A percentile compares a stretch with the other conserved stretches of the same genome.
Evolutionary conservation across 306 rosid species (phyloP).

Genomic region (Corylus heterophylla): DNA sequence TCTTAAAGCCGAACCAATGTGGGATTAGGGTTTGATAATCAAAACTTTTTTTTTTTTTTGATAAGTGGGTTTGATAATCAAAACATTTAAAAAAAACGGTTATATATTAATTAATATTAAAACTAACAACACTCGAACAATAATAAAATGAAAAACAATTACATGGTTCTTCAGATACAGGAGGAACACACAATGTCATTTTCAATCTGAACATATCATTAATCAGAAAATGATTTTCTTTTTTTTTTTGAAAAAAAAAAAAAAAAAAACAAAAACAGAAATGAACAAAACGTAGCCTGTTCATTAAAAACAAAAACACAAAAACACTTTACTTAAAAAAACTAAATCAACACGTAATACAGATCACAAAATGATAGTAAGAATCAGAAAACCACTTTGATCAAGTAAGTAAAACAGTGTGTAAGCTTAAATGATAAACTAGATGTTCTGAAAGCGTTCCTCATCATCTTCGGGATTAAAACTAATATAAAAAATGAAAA

Average conservation of each 20-base stretch:
- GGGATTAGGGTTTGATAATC: constrained; percentile 25
- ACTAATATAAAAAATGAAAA: neutral
- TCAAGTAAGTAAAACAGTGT: constrained; percentile 14
- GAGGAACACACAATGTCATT: neutral
- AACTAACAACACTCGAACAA: neutral
- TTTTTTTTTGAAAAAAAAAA: too few species aligned
- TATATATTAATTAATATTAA: neutral
- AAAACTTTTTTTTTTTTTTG: neutral
- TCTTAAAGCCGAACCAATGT: constrained; percentile 7
- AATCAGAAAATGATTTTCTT: neutral
- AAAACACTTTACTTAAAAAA: constrained; percentile 2
- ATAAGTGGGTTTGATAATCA: constrained; percentile 24
- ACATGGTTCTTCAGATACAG: neutral
- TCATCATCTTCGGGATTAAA: neutral
- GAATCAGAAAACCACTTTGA: constrained; percentile 9
- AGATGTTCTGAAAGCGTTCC: neutral
- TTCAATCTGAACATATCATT: neutral
- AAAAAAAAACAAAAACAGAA: neutral
- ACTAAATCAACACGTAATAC: constrained; percentile 36
- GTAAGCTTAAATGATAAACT: neutral
- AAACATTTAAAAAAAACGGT: neutral
- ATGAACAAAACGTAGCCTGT: too few species aligned
- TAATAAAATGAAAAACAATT: neutral
- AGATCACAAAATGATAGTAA: constrained; percentile 22
- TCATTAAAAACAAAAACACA: constrained; percentile 12